phyloP scores from a whole-genome alignment of 306 rosid species.

The Betula pendula region DNA sequence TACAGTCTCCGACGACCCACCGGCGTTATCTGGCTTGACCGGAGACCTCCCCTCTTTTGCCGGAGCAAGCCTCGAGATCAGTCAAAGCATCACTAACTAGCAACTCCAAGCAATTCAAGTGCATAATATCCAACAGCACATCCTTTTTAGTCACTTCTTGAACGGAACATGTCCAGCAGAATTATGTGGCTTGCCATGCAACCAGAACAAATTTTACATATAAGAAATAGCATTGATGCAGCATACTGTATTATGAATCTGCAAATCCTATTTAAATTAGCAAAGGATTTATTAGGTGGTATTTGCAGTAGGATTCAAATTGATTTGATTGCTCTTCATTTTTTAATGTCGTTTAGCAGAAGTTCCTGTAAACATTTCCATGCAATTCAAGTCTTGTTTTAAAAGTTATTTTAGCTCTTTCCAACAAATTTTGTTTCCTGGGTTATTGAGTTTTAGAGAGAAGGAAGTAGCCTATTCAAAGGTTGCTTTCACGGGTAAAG shows the following conservation, averaged over 20 bases:
- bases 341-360: background rate
- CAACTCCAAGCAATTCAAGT: slow-evolving; percentile 11
- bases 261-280: background rate
- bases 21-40: too few relatives aligned
- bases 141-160: background rate
- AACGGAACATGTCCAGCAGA: background rate
- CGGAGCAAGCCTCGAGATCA: too few relatives aligned
- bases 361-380: background rate
- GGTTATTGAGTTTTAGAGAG: background rate
- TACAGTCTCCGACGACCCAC: too few relatives aligned
- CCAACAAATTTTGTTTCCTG: background rate
- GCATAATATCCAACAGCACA: background rate
- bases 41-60: too few relatives aligned
- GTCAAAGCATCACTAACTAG: slow-evolving; percentile 9
- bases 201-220: background rate
- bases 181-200: background rate
- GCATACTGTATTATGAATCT: background rate
- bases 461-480: background rate
- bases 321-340: background rate
- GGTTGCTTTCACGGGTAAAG: background rate
- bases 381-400: background rate
- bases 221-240: background rate
- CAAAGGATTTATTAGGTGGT: background rate
- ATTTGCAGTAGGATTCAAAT: background rate
- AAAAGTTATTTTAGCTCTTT: background rate